Evolutionary conservation across 257 asterid species (phyloP).

Genomic region (Penstemon newberryi): DNA sequence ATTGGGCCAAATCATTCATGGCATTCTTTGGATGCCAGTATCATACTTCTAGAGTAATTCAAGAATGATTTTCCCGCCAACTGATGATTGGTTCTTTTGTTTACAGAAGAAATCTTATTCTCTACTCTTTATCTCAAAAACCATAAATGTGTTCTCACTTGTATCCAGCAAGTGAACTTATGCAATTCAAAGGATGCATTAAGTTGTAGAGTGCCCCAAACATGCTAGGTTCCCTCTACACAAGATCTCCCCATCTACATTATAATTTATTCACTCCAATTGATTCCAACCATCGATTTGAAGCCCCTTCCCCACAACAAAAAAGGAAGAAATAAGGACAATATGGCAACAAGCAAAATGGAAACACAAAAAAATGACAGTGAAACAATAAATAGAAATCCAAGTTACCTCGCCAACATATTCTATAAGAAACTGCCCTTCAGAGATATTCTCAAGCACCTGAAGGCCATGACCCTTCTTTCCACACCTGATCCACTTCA

Average conservation of each 20-base stretch:
- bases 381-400: slow-evolving; percentile 20
- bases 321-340: too few relatives aligned
- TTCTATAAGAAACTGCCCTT: slow-evolving; percentile 84
- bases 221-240: neutral
- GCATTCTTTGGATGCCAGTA: too few relatives aligned
- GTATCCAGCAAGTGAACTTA: neutral
- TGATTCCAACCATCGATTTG: too few relatives aligned
- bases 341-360: too few relatives aligned
- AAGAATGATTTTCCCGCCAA: too few relatives aligned
- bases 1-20: neutral
- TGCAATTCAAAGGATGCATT: neutral
- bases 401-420: slow-evolving; percentile 89
- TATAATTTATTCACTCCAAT: too few relatives aligned
- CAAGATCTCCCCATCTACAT: neutral
- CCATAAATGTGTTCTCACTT: neutral
- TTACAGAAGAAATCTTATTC: slow-evolving; percentile 1
- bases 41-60: too few relatives aligned
- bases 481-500: slow-evolving; percentile 75
- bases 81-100: neutral
- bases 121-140: neutral
- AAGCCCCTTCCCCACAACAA: too few relatives aligned
- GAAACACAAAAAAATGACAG: neutral
- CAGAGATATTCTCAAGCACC: slow-evolving; percentile 59
- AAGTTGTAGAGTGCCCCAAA: slow-evolving; percentile 3
- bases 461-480: slow-evolving; percentile 90